Percentiles rank a stretch among this genome's conserved stretches.
phyloP scores from a whole-genome alignment of 1,284 basidiomycete genomes.

The Coriolopsis trogii region DNA sequence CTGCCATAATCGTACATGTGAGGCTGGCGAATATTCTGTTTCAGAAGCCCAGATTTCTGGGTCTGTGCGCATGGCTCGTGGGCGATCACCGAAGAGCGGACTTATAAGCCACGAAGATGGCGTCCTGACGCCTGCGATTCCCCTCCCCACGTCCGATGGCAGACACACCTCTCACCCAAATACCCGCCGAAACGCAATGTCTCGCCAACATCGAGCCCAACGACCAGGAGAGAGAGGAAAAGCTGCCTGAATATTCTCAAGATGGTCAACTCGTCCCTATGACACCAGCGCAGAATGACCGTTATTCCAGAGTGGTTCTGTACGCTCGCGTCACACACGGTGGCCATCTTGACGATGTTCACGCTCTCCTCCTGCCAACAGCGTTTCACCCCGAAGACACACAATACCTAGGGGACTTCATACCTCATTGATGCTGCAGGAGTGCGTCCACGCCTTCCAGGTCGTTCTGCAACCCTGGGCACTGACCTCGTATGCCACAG shows the following conservation, averaged over 20 bases:
- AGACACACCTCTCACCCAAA: too few relatives aligned
- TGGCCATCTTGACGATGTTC: neutral
- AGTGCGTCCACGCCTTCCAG: neutral
- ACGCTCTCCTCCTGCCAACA: neutral
- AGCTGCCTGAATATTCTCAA: conserved; percentile 5
- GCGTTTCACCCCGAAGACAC: conserved; percentile 5
- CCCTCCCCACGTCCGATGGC: too few relatives aligned
- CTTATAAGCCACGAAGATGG: too few relatives aligned
- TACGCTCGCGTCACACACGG: neutral
- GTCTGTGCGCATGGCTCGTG: too few relatives aligned
- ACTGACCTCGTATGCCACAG: neutral
- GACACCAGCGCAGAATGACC: conserved; percentile 19
- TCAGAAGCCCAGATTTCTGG: too few relatives aligned
- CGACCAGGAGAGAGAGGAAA: too few relatives aligned
- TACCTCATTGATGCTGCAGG: neutral
- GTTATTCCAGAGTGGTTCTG: conserved; percentile 18
- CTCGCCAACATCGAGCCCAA: too few relatives aligned
- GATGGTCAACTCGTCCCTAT: conserved; percentile 6
- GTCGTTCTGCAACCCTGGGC: neutral
- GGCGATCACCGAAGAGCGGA: too few relatives aligned
- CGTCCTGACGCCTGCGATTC: too few relatives aligned
- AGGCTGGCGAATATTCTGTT: too few relatives aligned
- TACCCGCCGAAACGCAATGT: too few relatives aligned
- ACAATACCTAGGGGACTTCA: conserved; percentile 13
- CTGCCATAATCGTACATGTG: too few relatives aligned